These are phyloP conservation scores for Diaporthe caulivora DNA, from an alignment of 2,329 filamentous ascomycete genomes.

Conservation along the genomic window DNA sequence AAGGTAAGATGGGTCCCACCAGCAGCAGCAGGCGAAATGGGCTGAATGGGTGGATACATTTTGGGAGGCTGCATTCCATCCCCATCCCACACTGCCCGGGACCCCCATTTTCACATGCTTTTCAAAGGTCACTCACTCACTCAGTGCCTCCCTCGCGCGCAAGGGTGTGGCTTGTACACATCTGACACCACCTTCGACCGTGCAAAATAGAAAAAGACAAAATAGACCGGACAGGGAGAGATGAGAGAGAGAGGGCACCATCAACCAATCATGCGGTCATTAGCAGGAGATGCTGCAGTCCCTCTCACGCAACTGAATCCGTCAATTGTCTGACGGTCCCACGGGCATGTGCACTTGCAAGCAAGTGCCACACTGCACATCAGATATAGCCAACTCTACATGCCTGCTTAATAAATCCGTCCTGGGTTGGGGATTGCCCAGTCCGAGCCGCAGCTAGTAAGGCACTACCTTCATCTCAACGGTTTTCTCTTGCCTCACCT, in stretches of 20 bases:
- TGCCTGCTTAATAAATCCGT: background rate
- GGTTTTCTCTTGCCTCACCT: constrained; percentile 11
- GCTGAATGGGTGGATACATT: background rate
- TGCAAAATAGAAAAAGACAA: background rate
- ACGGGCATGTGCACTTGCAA: background rate
- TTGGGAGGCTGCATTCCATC: constrained; percentile 11
- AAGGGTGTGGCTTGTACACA: constrained; percentile 25
- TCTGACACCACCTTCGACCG: constrained; percentile 16
- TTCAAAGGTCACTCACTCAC: no score
- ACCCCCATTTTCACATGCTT: constrained; percentile 35
- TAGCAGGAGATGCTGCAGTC: background rate
- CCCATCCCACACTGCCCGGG: background rate
- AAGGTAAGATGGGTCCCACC: constrained; percentile 16
- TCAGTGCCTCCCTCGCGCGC: background rate
- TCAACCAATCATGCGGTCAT: constrained; percentile 7
- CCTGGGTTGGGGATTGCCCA: constrained; percentile 16
- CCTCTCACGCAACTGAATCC: constrained; percentile 1
- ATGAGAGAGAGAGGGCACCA: background rate
- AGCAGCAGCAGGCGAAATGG: background rate
- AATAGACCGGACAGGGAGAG: constrained; percentile 10
- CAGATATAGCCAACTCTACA: background rate
- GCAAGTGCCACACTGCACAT: constrained; percentile 14
- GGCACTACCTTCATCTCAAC: constrained; percentile 25
- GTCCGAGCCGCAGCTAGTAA: constrained; percentile 12
- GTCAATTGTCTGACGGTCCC: constrained; percentile 7